Evolutionary conservation across 192 early-diverging fungal species (phyloP).

Genomic region (Backusella westeae): DNA sequence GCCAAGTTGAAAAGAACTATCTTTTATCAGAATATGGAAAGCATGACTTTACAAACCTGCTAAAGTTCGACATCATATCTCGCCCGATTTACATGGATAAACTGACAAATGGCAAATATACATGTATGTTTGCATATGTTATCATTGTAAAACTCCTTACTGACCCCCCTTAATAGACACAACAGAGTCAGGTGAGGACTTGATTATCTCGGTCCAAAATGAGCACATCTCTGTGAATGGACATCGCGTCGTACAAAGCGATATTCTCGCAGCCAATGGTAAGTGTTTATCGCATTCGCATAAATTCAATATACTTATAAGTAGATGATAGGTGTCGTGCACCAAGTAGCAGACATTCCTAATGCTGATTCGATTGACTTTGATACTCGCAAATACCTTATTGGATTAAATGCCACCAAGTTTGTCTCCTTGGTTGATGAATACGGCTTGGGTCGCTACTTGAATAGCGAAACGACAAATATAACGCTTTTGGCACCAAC

Average conservation of each 20-base stretch:
- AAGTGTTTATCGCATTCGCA: not conserved
- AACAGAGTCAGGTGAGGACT: conserved; percentile 12
- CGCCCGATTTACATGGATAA: conserved; percentile 38
- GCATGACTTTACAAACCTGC: conserved; percentile 33
- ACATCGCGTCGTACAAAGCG: not conserved
- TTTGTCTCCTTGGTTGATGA: conserved; percentile 59
- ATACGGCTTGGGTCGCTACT: conserved; percentile 49
- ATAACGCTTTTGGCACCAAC: conserved; percentile 68
- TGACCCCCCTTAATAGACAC: not conserved
- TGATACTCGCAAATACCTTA: conserved; percentile 62
- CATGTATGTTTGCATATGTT: conserved; percentile 6
- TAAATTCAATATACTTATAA: conserved; percentile 9
- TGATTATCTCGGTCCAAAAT: not conserved
- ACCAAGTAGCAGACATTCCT: conserved; percentile 29
- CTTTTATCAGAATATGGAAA: conserved; percentile 35
- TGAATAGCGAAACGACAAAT: conserved; percentile 49
- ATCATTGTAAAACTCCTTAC: not conserved
- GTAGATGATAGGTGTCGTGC: conserved; percentile 33
- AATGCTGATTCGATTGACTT: conserved; percentile 46
- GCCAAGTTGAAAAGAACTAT: conserved; percentile 32
- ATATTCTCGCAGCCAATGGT: conserved; percentile 34
- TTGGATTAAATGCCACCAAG: conserved; percentile 65
- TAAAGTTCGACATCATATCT: conserved; percentile 40
- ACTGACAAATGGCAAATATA: conserved; percentile 10
- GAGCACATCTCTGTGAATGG: conserved; percentile 17